A percentile compares a stretch with the other conserved stretches of the same genome.
Evolutionary conservation across 768 basidiomycete genomes (phyloP).

Genomic region (Pulveroboletus sp.): DNA sequence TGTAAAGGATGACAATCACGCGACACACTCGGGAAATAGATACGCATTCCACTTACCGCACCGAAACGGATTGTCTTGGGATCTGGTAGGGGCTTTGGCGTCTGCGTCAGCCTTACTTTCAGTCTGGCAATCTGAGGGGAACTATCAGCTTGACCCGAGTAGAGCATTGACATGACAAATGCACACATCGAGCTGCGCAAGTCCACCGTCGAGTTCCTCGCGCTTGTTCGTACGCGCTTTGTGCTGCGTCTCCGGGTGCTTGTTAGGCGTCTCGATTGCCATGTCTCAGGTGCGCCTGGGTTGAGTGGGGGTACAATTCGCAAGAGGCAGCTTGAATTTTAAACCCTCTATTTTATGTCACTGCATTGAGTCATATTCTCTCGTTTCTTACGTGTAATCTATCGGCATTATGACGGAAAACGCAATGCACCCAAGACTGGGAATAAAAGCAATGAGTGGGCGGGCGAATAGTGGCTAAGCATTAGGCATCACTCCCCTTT

Average conservation of each 20-base stretch:
- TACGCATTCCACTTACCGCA: constrained; percentile 35
- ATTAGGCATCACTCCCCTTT: too few species aligned
- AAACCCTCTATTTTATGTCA: neutral
- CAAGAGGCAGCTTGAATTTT: too few species aligned
- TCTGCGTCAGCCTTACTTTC: constrained; percentile 40
- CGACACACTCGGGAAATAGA: neutral
- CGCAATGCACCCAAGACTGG: too few species aligned
- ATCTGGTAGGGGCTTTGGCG: constrained; percentile 47
- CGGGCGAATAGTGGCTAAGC: too few species aligned
- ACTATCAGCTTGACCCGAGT: neutral
- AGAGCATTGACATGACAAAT: neutral
- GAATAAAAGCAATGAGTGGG: too few species aligned
- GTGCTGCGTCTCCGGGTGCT: constrained; percentile 1
- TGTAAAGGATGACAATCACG: neutral
- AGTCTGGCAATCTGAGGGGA: constrained; percentile 50
- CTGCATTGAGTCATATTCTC: neutral
- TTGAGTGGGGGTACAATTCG: neutral
- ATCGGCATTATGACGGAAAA: too few species aligned
- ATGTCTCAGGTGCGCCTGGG: neutral
- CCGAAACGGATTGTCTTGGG: constrained; percentile 53
- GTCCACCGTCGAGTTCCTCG: neutral
- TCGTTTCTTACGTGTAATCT: neutral
- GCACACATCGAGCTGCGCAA: constrained; percentile 20
- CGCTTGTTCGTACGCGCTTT: neutral
- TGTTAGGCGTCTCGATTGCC: neutral